Evolutionary conservation across 192 early-diverging fungal genomes (phyloP).

Genomic region (Coemansia sp.): DNA sequence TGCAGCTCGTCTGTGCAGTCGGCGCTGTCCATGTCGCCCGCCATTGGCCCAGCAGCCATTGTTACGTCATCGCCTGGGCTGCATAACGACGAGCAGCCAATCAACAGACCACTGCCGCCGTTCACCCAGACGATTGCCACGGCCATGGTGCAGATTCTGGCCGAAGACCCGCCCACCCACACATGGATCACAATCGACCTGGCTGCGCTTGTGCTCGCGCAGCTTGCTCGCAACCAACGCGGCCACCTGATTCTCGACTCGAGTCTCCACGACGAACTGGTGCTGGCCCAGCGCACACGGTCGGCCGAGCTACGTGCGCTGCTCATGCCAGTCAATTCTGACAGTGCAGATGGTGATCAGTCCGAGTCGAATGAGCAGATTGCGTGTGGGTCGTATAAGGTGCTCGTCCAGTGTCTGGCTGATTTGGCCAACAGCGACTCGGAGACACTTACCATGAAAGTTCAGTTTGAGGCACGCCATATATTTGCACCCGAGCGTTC

Average conservation of each 20-base stretch:
- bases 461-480: conserved; percentile 33
- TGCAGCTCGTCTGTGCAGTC: conserved; percentile 31
- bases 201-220: conserved; percentile 31
- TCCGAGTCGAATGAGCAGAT: neutral
- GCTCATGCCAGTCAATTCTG: conserved; percentile 12
- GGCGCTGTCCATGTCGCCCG: conserved; percentile 4
- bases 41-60: conserved; percentile 5
- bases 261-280: conserved; percentile 19
- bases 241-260: conserved; percentile 25
- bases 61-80: neutral
- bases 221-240: conserved; percentile 21
- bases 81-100: neutral
- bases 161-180: conserved; percentile 27
- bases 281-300: conserved; percentile 21
- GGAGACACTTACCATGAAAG: conserved; percentile 31
- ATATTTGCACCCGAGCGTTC: conserved; percentile 16
- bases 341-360: neutral
- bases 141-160: conserved; percentile 40
- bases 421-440: conserved; percentile 44
- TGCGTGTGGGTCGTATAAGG: conserved; percentile 33
- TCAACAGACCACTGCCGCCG: conserved; percentile 15
- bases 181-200: conserved; percentile 35
- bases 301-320: conserved; percentile 43
- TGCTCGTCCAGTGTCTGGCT: conserved; percentile 32
- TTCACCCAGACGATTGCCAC: conserved; percentile 24